Conservation (phyloP, 2,329 filamentous ascomycete species). For the Stagonosporopsis vannaccii region DNA sequence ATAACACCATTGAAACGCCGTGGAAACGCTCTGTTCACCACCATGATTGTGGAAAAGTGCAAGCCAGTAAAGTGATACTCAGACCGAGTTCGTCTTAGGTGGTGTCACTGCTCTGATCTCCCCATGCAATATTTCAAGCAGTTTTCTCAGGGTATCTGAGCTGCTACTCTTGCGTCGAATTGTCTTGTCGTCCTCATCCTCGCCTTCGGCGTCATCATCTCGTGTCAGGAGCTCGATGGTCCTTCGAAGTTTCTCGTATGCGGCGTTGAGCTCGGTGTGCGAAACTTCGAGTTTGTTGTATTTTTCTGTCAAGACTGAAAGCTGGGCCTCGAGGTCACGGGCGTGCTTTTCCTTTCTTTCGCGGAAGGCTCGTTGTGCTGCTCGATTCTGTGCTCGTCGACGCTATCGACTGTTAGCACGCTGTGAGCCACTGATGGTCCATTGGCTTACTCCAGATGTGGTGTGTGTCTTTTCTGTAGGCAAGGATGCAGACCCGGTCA, state of each 20-base stretch:
- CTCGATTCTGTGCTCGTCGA: constrained; percentile 66
- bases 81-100: constrained; percentile 35
- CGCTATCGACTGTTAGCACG: constrained; percentile 51
- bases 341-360: constrained; percentile 72
- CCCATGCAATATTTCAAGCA: constrained; percentile 49
- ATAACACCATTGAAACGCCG: constrained; percentile 1
- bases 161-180: constrained; percentile 37
- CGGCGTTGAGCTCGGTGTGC: constrained; percentile 53
- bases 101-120: constrained; percentile 39
- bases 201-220: constrained; percentile 43
- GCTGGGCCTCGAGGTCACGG: constrained; percentile 66
- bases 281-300: constrained; percentile 64
- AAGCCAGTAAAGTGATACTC: neutral
- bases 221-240: constrained; percentile 49
- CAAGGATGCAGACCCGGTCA: constrained; percentile 25
- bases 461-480: constrained; percentile 46
- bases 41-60: neutral
- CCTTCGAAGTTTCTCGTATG: constrained; percentile 52
- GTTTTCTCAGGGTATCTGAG: constrained; percentile 47
- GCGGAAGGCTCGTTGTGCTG: constrained; percentile 67
- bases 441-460: constrained; percentile 48
- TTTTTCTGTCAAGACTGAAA: constrained; percentile 62
- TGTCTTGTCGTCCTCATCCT: constrained; percentile 33
- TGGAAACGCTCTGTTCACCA: neutral
- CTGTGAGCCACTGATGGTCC: neutral